These are phyloP conservation scores for Ophiostoma ulmi DNA, from an alignment of 2,329 filamentous ascomycete species.

Conservation along the genomic window DNA sequence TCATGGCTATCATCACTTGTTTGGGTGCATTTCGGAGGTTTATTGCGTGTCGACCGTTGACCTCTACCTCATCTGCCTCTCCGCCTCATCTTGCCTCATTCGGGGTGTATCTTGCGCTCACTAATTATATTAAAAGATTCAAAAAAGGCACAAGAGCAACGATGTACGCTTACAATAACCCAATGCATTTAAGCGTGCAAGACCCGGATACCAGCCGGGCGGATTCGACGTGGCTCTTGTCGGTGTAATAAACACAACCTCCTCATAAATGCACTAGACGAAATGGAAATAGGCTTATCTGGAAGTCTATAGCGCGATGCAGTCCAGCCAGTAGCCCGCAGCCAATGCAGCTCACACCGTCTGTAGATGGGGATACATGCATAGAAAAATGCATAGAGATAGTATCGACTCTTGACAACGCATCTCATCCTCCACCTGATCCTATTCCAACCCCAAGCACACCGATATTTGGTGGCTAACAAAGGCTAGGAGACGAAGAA, in stretches of 20 bases:
- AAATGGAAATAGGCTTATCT: background rate
- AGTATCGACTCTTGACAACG: background rate
- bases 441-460: slow-evolving; percentile 10
- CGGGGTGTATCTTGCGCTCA: slow-evolving; percentile 11
- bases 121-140: background rate
- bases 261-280: too few species aligned
- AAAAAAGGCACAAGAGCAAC: background rate
- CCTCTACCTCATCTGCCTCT: background rate
- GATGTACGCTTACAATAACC: background rate
- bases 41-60: slow-evolving; percentile 14
- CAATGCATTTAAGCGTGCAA: slow-evolving; percentile 7
- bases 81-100: background rate
- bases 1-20: slow-evolving; percentile 11
- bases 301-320: slow-evolving; percentile 5
- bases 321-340: background rate
- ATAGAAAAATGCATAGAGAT: background rate
- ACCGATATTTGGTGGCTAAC: slow-evolving; percentile 4
- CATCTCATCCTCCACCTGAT: slow-evolving; percentile 7
- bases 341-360: background rate
- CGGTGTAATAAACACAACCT: background rate
- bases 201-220: slow-evolving; percentile 12
- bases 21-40: background rate
- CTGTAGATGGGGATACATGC: background rate
- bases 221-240: background rate
- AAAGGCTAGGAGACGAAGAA: background rate